Conservation (phyloP, 805 yeast species). For the Pichia manshurica region DNA sequence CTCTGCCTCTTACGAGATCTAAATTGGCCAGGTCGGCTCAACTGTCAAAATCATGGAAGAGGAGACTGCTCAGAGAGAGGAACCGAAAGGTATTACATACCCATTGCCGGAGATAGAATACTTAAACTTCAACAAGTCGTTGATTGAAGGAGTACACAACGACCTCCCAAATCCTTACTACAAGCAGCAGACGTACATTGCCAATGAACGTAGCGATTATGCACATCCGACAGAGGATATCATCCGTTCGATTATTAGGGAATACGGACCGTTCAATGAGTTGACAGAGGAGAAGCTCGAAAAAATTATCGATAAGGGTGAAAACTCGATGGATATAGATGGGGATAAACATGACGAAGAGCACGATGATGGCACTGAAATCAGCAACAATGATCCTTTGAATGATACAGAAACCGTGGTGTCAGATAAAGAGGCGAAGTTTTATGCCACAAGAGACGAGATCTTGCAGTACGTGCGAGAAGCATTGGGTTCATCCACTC, state of each 20-base stretch:
- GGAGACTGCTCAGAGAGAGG: too few species aligned
- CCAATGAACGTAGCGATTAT: slow-evolving; percentile 12
- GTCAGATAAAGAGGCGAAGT: slow-evolving; percentile 23
- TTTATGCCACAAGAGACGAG: slow-evolving; percentile 46
- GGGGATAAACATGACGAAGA: slow-evolving; percentile 17
- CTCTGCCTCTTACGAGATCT: too few species aligned
- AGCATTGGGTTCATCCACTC: slow-evolving; percentile 84
- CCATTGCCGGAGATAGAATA: slow-evolving; percentile 3
- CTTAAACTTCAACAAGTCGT: slow-evolving; percentile 10
- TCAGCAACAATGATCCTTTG: not conserved
- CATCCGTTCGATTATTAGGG: slow-evolving; percentile 13
- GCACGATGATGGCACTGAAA: slow-evolving; percentile 7
- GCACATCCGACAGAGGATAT: slow-evolving; percentile 17
- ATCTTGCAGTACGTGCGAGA: slow-evolving; percentile 47
- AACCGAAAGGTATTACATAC: too few species aligned
- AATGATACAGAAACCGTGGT: slow-evolving; percentile 7
- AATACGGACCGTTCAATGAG: slow-evolving; percentile 41
- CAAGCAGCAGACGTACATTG: not conserved
- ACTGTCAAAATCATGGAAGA: too few species aligned
- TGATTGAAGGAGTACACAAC: slow-evolving; percentile 12
- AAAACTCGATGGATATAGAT: slow-evolving; percentile 10
- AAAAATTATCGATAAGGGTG: slow-evolving; percentile 36
- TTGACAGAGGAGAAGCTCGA: slow-evolving; percentile 51
- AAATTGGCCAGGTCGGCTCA: too few species aligned
- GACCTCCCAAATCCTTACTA: slow-evolving; percentile 15